phyloP scores from a whole-genome alignment of 441 rosid genomes.

The Geranium incanum region DNA sequence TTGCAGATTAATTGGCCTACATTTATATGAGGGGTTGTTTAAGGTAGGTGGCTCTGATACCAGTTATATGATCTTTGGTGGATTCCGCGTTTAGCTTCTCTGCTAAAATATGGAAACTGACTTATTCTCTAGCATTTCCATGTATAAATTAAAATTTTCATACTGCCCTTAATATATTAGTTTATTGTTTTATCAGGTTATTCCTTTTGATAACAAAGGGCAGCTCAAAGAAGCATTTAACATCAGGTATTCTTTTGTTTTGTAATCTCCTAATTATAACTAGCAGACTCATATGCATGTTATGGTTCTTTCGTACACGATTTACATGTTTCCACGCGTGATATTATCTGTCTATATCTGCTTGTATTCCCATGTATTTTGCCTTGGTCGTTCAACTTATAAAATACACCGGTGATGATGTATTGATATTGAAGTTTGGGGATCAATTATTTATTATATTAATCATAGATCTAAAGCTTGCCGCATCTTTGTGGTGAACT shows the following conservation, averaged over 20 bases:
- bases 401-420: neutral
- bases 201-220: slow-evolving; percentile 96
- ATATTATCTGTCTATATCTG: neutral
- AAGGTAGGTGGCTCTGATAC: slow-evolving; percentile 43
- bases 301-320: neutral
- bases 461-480: slow-evolving; percentile 10
- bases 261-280: neutral
- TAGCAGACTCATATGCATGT: neutral
- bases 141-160: neutral
- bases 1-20: slow-evolving; percentile 93
- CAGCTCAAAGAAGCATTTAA: slow-evolving; percentile 96
- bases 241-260: slow-evolving; percentile 51
- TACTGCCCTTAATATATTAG: slow-evolving; percentile 6
- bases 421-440: neutral
- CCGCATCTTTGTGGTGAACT: slow-evolving; percentile 1
- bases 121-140: neutral
- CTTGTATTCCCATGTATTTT: neutral
- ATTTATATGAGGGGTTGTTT: slow-evolving; percentile 90
- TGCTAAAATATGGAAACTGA: neutral
- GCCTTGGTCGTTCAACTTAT: neutral
- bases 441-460: neutral
- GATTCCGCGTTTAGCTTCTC: neutral
- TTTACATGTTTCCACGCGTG: neutral
- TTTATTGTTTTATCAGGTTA: slow-evolving; percentile 50
- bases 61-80: slow-evolving; percentile 5